Evolutionary conservation across 2,329 filamentous ascomycete genomes (phyloP).

Genomic region (Colletotrichum graminicola): DNA sequence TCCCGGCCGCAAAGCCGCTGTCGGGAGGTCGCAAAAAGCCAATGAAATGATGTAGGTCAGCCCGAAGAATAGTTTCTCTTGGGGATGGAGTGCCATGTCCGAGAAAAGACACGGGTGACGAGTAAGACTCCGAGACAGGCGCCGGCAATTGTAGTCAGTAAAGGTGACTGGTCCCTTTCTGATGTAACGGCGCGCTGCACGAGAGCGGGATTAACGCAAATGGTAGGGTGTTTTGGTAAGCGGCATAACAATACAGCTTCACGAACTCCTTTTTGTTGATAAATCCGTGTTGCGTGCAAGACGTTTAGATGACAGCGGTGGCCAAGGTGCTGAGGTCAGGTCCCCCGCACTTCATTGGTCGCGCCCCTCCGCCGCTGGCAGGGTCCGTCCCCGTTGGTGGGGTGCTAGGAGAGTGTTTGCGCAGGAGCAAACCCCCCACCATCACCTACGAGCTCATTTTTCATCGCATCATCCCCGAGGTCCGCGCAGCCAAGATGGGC

Average conservation of each 20-base stretch:
- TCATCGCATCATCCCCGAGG: conserved; percentile 21
- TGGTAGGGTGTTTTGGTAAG: not conserved
- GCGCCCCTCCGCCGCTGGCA: not conserved
- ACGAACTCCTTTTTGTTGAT: not conserved
- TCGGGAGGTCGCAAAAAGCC: not conserved
- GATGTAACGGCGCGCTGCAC: not conserved
- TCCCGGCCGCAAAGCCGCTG: not conserved
- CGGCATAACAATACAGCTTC: not conserved
- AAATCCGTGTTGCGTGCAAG: not conserved
- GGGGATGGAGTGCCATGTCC: not conserved
- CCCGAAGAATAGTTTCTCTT: not conserved
- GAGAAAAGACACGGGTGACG: not conserved
- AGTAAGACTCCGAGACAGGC: not conserved
- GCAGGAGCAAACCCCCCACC: conserved; percentile 20
- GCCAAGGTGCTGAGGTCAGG: conserved; percentile 9
- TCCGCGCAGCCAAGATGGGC: conserved; percentile 31
- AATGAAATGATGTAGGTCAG: not conserved
- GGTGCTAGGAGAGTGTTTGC: not conserved
- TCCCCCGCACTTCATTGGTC: conserved; percentile 17
- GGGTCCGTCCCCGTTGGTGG: conserved; percentile 11
- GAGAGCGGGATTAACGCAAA: not conserved
- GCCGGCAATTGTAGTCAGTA: not conserved
- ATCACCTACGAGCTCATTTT: conserved; percentile 17
- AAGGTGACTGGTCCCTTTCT: not conserved
- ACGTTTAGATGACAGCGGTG: not conserved